Base-by-base conservation (phyloP, 345 rosid species). In the Salix exigua region DNA sequence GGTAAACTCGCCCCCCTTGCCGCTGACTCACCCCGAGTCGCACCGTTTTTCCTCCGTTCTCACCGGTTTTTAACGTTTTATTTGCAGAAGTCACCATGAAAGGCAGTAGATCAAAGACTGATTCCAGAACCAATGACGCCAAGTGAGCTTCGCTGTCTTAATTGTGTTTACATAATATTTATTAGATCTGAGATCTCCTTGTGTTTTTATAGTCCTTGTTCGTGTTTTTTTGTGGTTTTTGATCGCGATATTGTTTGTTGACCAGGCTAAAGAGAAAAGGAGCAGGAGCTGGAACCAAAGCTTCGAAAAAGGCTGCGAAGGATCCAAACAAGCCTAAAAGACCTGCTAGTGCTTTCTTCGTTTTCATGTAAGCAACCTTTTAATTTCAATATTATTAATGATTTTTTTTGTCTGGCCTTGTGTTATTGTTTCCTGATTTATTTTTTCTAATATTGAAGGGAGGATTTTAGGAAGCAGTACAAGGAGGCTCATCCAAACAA, bases 251-350 rank as follows among this genome's bases (percentile, higher is more conserved):
- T 51, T 6, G 4, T 50, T 69, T 26, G 60, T 46, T 66, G 81
- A 5, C 37, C 74, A 93, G 96, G 82, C 77, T 93, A 86, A 93
- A 88, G 83, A 83, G 78, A 70, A 84, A 84, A 48, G 71, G 87
- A 12, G 40, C 86, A 5, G 73, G 84, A 58, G 81, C 81, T 26
- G 78, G 88, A 72, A 81, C 77, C 75, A 87, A 86, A 77, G 74
- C 88, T 13, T 78, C 82, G 28, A 88, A 87, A 84, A 91, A 93
- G 80, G 86, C 91, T 0, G 85, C 85, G 14, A 93, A 93, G 83
- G 97, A 93, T 81, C 97, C 97, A 46, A 93, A 91, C 88, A 90
- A 90, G 80, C 97, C 97, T 5, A 93, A 93, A 89, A 88, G 94
- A 78, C 89, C 98, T 82, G 86, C 94, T 10, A 91, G 94, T 75